A percentile compares a stretch with the other conserved stretches of the same genome.
Evolutionary conservation across 805 yeast species (phyloP).

Genomic region (Candida bentonensis): DNA sequence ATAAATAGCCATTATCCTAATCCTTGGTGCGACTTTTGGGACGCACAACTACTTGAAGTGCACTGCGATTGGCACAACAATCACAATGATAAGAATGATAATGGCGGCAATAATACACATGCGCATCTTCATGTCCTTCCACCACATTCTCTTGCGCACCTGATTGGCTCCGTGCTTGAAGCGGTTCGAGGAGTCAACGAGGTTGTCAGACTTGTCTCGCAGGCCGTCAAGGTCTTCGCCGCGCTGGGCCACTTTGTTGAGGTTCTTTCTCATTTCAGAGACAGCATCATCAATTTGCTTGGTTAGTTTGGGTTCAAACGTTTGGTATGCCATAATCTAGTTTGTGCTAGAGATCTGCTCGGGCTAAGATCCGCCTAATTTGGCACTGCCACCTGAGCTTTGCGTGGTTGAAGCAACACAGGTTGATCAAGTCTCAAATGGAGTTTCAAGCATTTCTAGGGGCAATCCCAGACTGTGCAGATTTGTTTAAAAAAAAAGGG

Average conservation of each 20-base stretch:
- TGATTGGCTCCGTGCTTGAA: constrained; percentile 95
- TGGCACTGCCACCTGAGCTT: too few species aligned
- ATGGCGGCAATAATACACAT: constrained; percentile 71
- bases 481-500: too few species aligned
- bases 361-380: too few species aligned
- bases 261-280: constrained; percentile 94
- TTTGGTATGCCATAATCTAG: too few species aligned
- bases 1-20: not conserved
- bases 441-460: too few species aligned
- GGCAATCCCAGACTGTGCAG: too few species aligned
- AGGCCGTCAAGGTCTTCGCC: constrained; percentile 88
- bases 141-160: constrained; percentile 98
- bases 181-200: constrained; percentile 85
- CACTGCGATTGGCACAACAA: constrained; percentile 87
- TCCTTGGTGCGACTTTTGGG: not conserved
- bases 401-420: too few species aligned
- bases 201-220: constrained; percentile 84
- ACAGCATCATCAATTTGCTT: constrained; percentile 89
- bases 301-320: constrained; percentile 5
- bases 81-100: constrained; percentile 66
- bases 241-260: constrained; percentile 86
- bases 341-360: too few species aligned
- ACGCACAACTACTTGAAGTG: constrained; percentile 36
- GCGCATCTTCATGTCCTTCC: constrained; percentile 95
- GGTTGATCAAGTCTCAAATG: too few species aligned